phyloP scores from a whole-genome alignment of 176 grass and related monocot species.

The Aegilops speltoides region DNA sequence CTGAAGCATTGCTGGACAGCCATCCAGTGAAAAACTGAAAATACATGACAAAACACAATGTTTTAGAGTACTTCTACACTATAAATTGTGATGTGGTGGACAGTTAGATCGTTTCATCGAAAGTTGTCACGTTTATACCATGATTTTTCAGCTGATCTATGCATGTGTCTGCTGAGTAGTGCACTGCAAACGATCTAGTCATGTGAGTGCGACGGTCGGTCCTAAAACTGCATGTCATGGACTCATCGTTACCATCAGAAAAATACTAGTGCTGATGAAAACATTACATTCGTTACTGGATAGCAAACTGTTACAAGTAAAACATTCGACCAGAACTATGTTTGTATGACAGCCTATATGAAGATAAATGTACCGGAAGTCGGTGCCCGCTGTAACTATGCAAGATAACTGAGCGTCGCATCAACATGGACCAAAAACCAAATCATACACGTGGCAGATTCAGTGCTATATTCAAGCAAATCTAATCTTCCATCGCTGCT shows the following conservation, averaged over 20 bases:
- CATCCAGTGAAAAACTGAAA: not conserved
- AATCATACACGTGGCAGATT: not conserved
- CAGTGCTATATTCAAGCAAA: not conserved
- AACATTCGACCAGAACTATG: not conserved
- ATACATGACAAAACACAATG: not conserved
- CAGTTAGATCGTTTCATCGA: not conserved
- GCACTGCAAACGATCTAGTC: not conserved
- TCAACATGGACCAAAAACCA: not conserved
- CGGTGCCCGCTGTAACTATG: not conserved
- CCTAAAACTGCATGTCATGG: not conserved
- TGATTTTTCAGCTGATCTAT: too few species aligned
- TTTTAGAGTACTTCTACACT: not conserved
- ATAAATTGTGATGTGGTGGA: not conserved
- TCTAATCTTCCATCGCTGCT: not conserved
- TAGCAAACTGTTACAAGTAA: not conserved
- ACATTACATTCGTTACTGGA: not conserved
- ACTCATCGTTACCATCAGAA: not conserved
- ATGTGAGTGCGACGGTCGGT: not conserved
- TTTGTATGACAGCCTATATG: not conserved
- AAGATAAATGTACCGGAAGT: not conserved
- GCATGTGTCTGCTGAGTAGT: too few species aligned
- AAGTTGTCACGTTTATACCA: not conserved
- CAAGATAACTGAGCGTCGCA: not conserved
- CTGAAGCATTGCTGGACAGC: not conserved
- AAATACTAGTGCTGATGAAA: not conserved